Evolutionary conservation across 352 stramenopile genomes (phyloP).

Genomic region (Phytophthora cajani): DNA sequence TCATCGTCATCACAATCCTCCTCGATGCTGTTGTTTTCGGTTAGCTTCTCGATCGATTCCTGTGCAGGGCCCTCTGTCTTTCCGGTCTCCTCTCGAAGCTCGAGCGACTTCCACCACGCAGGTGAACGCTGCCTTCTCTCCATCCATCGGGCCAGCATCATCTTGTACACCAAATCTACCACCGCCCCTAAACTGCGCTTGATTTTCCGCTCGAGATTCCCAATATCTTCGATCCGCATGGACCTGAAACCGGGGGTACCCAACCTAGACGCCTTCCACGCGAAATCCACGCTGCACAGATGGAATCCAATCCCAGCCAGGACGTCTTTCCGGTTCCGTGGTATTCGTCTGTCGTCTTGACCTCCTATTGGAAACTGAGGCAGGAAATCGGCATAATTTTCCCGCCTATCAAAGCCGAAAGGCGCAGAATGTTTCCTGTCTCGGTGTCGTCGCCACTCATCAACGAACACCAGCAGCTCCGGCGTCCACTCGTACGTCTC

Average conservation of each 20-base stretch:
- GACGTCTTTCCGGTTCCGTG: slow-evolving; percentile 26
- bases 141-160: slow-evolving; percentile 59
- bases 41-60: neutral
- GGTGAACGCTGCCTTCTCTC: slow-evolving; percentile 26
- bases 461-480: slow-evolving; percentile 50
- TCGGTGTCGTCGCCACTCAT: slow-evolving; percentile 43
- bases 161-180: slow-evolving; percentile 52
- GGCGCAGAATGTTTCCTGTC: neutral
- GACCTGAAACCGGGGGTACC: slow-evolving; percentile 22
- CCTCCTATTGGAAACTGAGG: slow-evolving; percentile 19
- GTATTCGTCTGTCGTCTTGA: slow-evolving; percentile 8
- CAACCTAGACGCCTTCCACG: slow-evolving; percentile 39
- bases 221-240: slow-evolving; percentile 49
- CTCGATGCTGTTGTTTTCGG: neutral
- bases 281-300: slow-evolving; percentile 19
- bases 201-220: slow-evolving; percentile 48
- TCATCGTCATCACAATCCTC: neutral
- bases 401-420: slow-evolving; percentile 37
- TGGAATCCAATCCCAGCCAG: slow-evolving; percentile 39
- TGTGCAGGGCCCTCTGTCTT: neutral
- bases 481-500: slow-evolving; percentile 55
- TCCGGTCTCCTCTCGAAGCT: slow-evolving; percentile 8
- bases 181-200: slow-evolving; percentile 44
- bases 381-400: slow-evolving; percentile 28
- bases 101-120: slow-evolving; percentile 28